Evolutionary conservation across 768 basidiomycete species (phyloP), one percentile per base, ranked within the genome.

Genomic region (Serpula lacrymans): DNA sequence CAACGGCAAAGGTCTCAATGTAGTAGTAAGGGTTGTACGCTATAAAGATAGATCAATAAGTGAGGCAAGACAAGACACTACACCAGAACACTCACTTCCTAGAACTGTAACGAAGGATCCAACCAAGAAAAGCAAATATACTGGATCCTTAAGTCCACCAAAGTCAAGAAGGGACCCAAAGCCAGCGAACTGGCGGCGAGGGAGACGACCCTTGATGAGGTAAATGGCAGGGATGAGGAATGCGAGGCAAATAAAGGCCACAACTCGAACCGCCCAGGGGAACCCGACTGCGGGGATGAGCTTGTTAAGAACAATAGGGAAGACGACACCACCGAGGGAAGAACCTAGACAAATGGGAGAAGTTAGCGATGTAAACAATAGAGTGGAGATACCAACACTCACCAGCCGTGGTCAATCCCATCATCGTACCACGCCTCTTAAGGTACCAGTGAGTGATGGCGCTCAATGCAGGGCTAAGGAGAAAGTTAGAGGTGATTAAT

Each of bases 1-100:
- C 69, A 27, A 76, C 73, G 45, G 82, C 74, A 61, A 77, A 84
- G 57, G 80, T 77, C 57, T n/a, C 72, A 75, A 10, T 80, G 81
- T 30, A 78, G 77, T 80, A 48, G n/a, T n/a, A n/a, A n/a, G n/a
- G n/a, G n/a, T n/a, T n/a, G n/a, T n/a, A n/a, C n/a, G n/a, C n/a
- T n/a, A n/a, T n/a, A n/a, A n/a, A n/a, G n/a, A n/a, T n/a, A n/a
- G n/a, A n/a, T n/a, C n/a, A n/a, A n/a, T n/a, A n/a, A n/a, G n/a
- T n/a, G n/a, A n/a, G n/a, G n/a, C n/a, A n/a, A n/a, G n/a, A 18
- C 21, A 21, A 41, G 23, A 17, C 7, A 37, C 17, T 34, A n/a
- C 6, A 30, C 26, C 5, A 16, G 20, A 14, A 26, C 11, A 30
- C 43, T 17, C 9, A 71, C n/a, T 49, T 78, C 78, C 78, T 12